Percentiles rank a stretch among this genome's conserved stretches.
Conservation (phyloP, 371 early-diverging fungal genomes). For the Batkoa obscura region DNA sequence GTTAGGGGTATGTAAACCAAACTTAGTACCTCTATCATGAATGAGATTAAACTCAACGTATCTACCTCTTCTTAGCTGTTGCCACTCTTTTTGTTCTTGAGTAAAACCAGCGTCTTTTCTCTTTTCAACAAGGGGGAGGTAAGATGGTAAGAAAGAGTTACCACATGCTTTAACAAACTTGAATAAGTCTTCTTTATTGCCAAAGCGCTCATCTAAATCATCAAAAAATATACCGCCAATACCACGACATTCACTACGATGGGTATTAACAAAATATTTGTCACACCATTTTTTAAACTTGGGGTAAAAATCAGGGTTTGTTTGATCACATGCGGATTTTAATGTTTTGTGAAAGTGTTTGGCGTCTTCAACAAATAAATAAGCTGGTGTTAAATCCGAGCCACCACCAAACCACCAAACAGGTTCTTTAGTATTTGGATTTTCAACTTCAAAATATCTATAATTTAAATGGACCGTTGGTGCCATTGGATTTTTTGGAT, state of each 20-base stretch:
- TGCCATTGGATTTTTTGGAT: constrained; percentile 85
- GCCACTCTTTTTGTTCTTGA: constrained; percentile 52
- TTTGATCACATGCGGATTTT: constrained; percentile 57
- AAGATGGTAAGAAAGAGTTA: constrained; percentile 46
- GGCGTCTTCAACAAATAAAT: constrained; percentile 60
- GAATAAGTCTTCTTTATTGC: constrained; percentile 41
- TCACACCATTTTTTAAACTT: constrained; percentile 73
- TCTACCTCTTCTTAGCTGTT: constrained; percentile 66
- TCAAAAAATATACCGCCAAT: constrained; percentile 82
- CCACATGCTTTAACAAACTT: constrained; percentile 46
- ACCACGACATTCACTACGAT: constrained; percentile 63
- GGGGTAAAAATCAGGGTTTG: constrained; percentile 43
- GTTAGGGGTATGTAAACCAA: constrained; percentile 69
- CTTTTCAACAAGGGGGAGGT: constrained; percentile 49
- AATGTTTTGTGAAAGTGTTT: constrained; percentile 55
- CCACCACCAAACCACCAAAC: constrained; percentile 83
- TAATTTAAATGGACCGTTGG: constrained; percentile 95
- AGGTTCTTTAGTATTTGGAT: constrained; percentile 25
- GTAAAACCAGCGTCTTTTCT: constrained; percentile 44
- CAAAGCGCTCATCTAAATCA: constrained; percentile 40
- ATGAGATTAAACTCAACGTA: constrained; percentile 83
- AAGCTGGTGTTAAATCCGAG: constrained; percentile 62
- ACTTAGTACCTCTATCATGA: constrained; percentile 77
- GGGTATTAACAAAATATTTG: constrained; percentile 53
- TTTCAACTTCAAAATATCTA: constrained; percentile 84